Evolutionary conservation across 352 stramenopile species (phyloP), one percentile per base, ranked within the genome.

Genomic region (Pythium apleroticum): DNA sequence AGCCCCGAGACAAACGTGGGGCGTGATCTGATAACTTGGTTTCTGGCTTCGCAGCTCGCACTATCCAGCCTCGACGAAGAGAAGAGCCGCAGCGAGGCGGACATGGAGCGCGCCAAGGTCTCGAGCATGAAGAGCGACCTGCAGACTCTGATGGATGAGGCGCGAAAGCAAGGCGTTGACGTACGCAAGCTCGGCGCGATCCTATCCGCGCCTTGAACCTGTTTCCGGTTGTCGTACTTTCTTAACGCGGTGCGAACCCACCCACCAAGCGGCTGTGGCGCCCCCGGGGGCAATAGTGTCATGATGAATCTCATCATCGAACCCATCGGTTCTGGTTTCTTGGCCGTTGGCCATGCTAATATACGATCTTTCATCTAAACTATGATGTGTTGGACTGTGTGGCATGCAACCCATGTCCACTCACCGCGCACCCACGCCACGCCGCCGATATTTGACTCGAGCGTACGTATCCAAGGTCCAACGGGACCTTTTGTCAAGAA

Each of bases 61-160:
- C 69, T 94, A 20, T 86, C 81, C n/a, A 93, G 79, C 65, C 72
- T 96, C 8, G 85, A 96, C 31, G 85, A 93, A 67, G 87, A 96
- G 62, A 76, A 75, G 14, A 91, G 80, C 17, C 73, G 77, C 15
- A 46, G 52, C 7, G 77, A 93, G 19, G 80, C 79, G 2, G 77
- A 89, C n/a, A 66, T 85, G 48, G 85, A 93, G 59, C 83, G 80
- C 35, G 77, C 76, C 10, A 81, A 79, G 25, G 71, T 72, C n/a
- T 35, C 59, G 45, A 92, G 81, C 52, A 63, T 94, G 35, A 74
- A 86, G 52, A 73, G 62, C 30, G 85, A 95, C 59, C 63, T 95
- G 48, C 73, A 89, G 30, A 67, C 74, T n/a, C 60, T 95, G 49
- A 75, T 95, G 31, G 83, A 90, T 24, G 72, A 88, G 37, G 86